A percentile compares a stretch with the other conserved stretches of the same genome.
These are phyloP conservation scores for Monosporascus cannonballus DNA, from an alignment of 2,329 filamentous ascomycete genomes.

Conservation along the genomic window DNA sequence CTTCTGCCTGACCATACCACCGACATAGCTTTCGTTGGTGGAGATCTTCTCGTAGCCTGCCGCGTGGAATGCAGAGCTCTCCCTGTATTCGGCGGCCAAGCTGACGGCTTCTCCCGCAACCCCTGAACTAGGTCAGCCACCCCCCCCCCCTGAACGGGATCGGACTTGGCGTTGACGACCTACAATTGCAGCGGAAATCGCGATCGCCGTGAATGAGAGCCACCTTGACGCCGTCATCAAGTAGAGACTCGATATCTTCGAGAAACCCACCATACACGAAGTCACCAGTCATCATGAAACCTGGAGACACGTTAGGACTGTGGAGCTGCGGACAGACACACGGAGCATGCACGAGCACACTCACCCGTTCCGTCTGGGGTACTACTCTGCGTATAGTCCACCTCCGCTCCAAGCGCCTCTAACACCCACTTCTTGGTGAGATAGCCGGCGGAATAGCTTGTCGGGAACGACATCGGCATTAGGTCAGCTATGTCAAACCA, in stretches of 20 bases:
- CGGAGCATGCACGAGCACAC: not conserved
- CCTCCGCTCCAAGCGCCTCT: conserved; percentile 44
- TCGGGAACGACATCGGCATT: conserved; percentile 35
- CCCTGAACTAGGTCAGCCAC: not conserved
- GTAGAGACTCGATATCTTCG: conserved; percentile 33
- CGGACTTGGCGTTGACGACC: conserved; percentile 8
- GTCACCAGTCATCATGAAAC: conserved; percentile 28
- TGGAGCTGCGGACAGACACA: not conserved
- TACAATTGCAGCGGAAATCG: conserved; percentile 46
- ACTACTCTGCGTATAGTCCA: conserved; percentile 41
- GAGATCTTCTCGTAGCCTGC: conserved; percentile 40
- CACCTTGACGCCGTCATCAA: conserved; percentile 47
- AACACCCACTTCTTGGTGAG: conserved; percentile 48
- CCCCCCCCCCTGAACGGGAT: no score
- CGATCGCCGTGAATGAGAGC: conserved; percentile 48
- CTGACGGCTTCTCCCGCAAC: conserved; percentile 40
- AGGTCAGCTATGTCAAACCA: conserved; percentile 50
- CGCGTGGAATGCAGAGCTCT: conserved; percentile 32
- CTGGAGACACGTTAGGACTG: conserved; percentile 22
- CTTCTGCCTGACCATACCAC: conserved; percentile 38
- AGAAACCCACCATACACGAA: conserved; percentile 5
- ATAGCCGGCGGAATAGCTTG: conserved; percentile 43
- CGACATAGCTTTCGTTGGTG: conserved; percentile 33
- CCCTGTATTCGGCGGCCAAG: conserved; percentile 34
- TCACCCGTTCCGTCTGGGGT: not conserved